These are phyloP conservation scores for Chaetomium strumarium DNA, from an alignment of 2,329 filamentous ascomycete genomes.

Conservation along the genomic window DNA sequence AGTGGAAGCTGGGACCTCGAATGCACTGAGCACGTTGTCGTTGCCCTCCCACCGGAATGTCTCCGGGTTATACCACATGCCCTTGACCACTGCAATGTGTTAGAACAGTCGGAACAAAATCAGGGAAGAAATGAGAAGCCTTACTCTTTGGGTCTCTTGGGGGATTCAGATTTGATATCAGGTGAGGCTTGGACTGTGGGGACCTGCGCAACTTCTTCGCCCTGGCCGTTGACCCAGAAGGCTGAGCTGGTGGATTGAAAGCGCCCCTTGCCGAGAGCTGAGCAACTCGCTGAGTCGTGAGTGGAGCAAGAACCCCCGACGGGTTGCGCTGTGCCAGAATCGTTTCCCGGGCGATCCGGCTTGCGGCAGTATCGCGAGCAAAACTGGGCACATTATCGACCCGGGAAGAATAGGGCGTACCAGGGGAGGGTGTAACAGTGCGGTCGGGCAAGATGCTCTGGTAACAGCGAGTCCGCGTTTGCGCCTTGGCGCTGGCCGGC, in stretches of 20 bases:
- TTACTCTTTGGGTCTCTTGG: conserved; percentile 75
- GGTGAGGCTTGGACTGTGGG: conserved; percentile 67
- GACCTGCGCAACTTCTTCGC: conserved; percentile 53
- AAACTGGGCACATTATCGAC: conserved; percentile 54
- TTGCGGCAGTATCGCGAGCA: conserved; percentile 60
- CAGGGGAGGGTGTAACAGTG: conserved; percentile 46
- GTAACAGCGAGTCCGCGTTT: conserved; percentile 50
- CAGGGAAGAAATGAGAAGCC: conserved; percentile 29
- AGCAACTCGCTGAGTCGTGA: conserved; percentile 49
- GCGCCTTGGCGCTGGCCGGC: conserved; percentile 62
- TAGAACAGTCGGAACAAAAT: conserved; percentile 10
- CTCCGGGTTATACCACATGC: conserved; percentile 90
- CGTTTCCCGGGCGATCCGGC: conserved; percentile 59
- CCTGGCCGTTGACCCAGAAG: conserved; percentile 33
- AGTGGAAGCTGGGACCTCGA: conserved; percentile 59
- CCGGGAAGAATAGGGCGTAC: conserved; percentile 51
- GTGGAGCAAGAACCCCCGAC: conserved; percentile 48
- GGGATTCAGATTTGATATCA: conserved; percentile 77
- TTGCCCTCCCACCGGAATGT: conserved; percentile 95
- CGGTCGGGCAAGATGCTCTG: conserved; percentile 52
- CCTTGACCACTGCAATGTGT: conserved; percentile 64
- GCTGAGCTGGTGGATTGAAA: conserved; percentile 40
- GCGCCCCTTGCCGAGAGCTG: conserved; percentile 47
- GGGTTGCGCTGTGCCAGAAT: conserved; percentile 54
- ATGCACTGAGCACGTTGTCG: conserved; percentile 73